Conservation (phyloP, 495 filamentous ascomycete species). For the Xylaria intraflava region DNA sequence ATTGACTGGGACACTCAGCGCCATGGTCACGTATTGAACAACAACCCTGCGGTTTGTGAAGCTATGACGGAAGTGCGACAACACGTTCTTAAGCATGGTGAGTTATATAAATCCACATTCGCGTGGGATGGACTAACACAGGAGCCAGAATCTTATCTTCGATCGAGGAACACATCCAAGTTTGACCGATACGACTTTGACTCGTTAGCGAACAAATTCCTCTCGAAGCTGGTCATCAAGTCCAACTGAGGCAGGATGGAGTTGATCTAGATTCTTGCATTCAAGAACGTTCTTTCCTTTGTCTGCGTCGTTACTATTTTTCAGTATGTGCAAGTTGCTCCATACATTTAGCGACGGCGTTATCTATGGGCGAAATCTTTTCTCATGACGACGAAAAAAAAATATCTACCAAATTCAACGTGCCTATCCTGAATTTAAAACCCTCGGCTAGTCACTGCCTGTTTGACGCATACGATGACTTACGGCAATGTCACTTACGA, state of each 20-base stretch:
- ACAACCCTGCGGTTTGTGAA: constrained; percentile 82
- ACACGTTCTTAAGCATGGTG: constrained; percentile 84
- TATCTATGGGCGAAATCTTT: constrained; percentile 25
- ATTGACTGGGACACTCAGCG: constrained; percentile 85
- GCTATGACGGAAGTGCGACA: constrained; percentile 89
- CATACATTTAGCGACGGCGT: constrained; percentile 30
- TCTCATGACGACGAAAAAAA: constrained; percentile 25
- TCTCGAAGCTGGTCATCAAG: constrained; percentile 88
- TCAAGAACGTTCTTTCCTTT: constrained; percentile 14
- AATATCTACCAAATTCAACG: constrained; percentile 20
- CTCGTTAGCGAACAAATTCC: constrained; percentile 87
- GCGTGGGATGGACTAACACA: constrained; percentile 3
- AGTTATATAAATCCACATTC: neutral
- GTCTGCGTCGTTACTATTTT: constrained; percentile 20
- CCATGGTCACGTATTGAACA: constrained; percentile 79
- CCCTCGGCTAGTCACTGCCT: constrained; percentile 24
- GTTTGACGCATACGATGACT: constrained; percentile 26
- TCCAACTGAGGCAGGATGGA: constrained; percentile 53
- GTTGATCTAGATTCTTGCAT: constrained; percentile 4
- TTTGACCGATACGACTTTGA: constrained; percentile 90
- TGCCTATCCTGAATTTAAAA: constrained; percentile 21
- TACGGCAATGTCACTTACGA: constrained; percentile 13
- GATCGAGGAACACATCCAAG: constrained; percentile 52
- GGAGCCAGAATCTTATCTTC: constrained; percentile 49
- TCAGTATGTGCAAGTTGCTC: constrained; percentile 21